A percentile compares a stretch with the other conserved stretches of the same genome.
phyloP scores from a whole-genome alignment of 768 basidiomycete genomes.

The Cystofilobasidium bisporidii region DNA sequence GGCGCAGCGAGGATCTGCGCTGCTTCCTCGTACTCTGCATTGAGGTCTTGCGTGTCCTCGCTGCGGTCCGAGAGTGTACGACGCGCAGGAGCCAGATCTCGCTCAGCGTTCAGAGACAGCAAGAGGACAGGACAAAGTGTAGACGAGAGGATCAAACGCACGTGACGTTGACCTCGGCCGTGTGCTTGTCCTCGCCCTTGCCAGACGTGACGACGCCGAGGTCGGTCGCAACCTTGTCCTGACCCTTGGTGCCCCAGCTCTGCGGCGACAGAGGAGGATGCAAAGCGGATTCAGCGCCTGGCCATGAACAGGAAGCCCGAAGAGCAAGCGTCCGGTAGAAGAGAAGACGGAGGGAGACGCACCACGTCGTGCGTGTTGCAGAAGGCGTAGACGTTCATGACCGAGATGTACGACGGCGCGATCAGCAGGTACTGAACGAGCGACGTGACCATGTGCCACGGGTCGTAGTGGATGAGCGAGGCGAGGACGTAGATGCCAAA shows the following conservation, averaged over 20 bases:
- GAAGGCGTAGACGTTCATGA: constrained; percentile 29
- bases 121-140: not conserved
- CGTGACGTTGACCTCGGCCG: constrained; percentile 62
- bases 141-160: not conserved
- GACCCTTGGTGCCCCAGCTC: constrained; percentile 93
- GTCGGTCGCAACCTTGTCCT: constrained; percentile 73
- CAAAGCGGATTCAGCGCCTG: too few relatives aligned
- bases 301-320: too few relatives aligned
- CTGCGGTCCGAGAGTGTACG: not conserved
- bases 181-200: constrained; percentile 51
- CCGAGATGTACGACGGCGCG: constrained; percentile 79
- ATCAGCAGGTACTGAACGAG: constrained; percentile 81
- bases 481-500: constrained; percentile 78
- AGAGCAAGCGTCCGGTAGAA: too few relatives aligned
- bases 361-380: constrained; percentile 24
- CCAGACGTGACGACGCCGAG: constrained; percentile 66
- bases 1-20: constrained; percentile 67
- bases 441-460: constrained; percentile 97
- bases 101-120: not conserved
- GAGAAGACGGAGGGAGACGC: not conserved
- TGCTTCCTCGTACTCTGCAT: constrained; percentile 84
- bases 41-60: constrained; percentile 43
- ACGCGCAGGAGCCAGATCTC: not conserved
- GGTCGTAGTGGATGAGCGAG: constrained; percentile 73
- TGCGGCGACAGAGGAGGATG: constrained; percentile 4